Evolutionary conservation across 306 rosid species (phyloP).

Genomic region (Trifolium dubium): DNA sequence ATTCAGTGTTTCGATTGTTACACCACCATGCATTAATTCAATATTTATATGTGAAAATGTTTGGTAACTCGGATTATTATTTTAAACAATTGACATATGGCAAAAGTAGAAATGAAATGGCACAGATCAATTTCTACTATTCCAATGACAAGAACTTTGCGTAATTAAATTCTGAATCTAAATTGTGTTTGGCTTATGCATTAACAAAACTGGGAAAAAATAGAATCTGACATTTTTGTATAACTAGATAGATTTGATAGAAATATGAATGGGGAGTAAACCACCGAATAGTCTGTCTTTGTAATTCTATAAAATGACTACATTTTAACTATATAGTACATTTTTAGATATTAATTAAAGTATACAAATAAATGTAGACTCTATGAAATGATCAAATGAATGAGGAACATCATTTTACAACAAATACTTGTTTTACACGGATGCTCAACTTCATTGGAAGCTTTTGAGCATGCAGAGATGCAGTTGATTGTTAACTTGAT

Average conservation of each 20-base stretch:
- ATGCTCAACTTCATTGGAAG: not conserved
- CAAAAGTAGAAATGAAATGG: too few species aligned
- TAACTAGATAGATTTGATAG: not conserved
- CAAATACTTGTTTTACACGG: not conserved
- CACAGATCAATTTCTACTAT: too few species aligned
- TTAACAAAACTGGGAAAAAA: not conserved
- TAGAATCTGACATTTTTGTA: too few species aligned
- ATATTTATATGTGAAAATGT: slow-evolving; percentile 21
- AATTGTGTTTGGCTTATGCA: not conserved
- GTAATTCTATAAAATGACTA: too few species aligned
- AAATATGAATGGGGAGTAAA: not conserved
- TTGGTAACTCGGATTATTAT: slow-evolving; percentile 6
- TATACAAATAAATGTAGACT: not conserved
- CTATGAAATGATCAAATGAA: slow-evolving; percentile 3
- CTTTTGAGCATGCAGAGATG: not conserved
- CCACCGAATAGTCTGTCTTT: too few species aligned
- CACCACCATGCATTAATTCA: slow-evolving; percentile 22
- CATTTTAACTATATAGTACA: slow-evolving; percentile 1
- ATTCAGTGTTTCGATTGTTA: slow-evolving; percentile 26
- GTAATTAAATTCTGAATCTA: too few species aligned
- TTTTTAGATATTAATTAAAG: not conserved
- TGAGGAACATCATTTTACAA: slow-evolving; percentile 3
- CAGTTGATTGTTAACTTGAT: slow-evolving; percentile 2
- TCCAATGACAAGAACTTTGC: too few species aligned
- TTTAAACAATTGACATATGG: slow-evolving; percentile 17